Percentiles rank a stretch among this genome's conserved stretches.
These are phyloP conservation scores for Neoboletus magnificus DNA, from an alignment of 768 basidiomycete genomes.

Conservation along the genomic window DNA sequence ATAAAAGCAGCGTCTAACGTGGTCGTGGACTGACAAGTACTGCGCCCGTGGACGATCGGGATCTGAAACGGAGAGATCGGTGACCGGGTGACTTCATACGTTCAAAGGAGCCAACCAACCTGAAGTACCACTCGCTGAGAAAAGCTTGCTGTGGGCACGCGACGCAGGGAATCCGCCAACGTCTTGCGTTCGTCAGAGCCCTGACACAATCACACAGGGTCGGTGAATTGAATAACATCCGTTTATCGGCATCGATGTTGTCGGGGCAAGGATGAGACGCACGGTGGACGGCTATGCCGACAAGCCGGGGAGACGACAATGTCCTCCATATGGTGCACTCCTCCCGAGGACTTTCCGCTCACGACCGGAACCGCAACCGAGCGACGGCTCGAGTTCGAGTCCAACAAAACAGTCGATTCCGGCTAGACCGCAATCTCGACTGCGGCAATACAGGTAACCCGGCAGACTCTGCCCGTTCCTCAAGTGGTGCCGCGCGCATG, in stretches of 20 bases:
- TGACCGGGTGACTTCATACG: constrained; percentile 1
- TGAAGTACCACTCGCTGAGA: not conserved
- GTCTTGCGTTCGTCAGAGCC: not conserved
- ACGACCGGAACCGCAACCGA: constrained; percentile 12
- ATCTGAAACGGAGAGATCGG: constrained; percentile 9
- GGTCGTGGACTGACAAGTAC: constrained; percentile 1
- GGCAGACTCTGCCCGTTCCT: constrained; percentile 4
- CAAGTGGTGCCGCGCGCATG: not conserved
- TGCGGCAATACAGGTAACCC: not conserved
- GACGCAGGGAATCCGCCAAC: constrained; percentile 1
- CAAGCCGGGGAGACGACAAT: constrained; percentile 1
- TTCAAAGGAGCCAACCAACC: not conserved
- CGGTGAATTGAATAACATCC: constrained; percentile 17
- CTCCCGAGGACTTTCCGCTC: not conserved
- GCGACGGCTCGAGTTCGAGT: not conserved
- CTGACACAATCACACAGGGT: constrained; percentile 9
- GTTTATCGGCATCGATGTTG: constrained; percentile 7
- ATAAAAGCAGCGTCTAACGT: constrained; percentile 6
- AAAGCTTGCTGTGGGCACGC: not conserved
- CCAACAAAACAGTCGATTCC: constrained; percentile 7
- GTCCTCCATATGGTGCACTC: not conserved
- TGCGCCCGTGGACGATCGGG: constrained; percentile 11
- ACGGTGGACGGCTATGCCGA: constrained; percentile 7
- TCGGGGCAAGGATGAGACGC: constrained; percentile 1
- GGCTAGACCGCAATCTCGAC: constrained; percentile 1